phyloP scores from a whole-genome alignment of 2,329 filamentous ascomycete species.

The Scytalidium lignicola region DNA sequence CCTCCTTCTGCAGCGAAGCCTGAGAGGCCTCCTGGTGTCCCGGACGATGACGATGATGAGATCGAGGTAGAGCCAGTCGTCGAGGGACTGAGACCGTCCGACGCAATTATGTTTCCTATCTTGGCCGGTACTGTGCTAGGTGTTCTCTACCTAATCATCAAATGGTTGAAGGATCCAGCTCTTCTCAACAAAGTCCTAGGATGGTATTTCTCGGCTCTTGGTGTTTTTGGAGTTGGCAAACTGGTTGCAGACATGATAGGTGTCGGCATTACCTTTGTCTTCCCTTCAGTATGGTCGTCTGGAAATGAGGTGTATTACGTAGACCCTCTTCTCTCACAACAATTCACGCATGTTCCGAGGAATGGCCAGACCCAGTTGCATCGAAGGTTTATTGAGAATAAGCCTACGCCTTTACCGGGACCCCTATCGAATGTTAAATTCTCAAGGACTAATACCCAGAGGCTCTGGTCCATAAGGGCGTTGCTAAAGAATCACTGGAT shows the following conservation, averaged over 20 bases:
- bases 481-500: constrained; percentile 48
- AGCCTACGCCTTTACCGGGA: constrained; percentile 36
- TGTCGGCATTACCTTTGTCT: constrained; percentile 60
- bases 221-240: constrained; percentile 69
- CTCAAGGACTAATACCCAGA: constrained; percentile 17
- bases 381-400: constrained; percentile 13
- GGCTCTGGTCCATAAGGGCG: constrained; percentile 47
- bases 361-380: constrained; percentile 9
- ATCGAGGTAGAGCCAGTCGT: constrained; percentile 55
- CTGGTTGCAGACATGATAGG: constrained; percentile 69
- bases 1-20: constrained; percentile 68
- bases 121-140: constrained; percentile 68
- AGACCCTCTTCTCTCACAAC: constrained; percentile 25
- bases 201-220: constrained; percentile 76
- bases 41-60: constrained; percentile 40
- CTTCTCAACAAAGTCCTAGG: constrained; percentile 79
- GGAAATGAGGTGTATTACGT: constrained; percentile 46
- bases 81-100: constrained; percentile 66
- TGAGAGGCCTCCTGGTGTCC: constrained; percentile 36
- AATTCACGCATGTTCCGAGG: constrained; percentile 12
- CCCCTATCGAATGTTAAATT: constrained; percentile 29
- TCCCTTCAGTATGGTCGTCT: constrained; percentile 64
- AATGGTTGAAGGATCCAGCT: constrained; percentile 77
- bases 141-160: constrained; percentile 81
- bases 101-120: constrained; percentile 81